Evolutionary conservation across 2,329 filamentous ascomycete genomes (phyloP), one percentile per base, ranked within the genome.

Genomic region (Drechslerella dactyloides): DNA sequence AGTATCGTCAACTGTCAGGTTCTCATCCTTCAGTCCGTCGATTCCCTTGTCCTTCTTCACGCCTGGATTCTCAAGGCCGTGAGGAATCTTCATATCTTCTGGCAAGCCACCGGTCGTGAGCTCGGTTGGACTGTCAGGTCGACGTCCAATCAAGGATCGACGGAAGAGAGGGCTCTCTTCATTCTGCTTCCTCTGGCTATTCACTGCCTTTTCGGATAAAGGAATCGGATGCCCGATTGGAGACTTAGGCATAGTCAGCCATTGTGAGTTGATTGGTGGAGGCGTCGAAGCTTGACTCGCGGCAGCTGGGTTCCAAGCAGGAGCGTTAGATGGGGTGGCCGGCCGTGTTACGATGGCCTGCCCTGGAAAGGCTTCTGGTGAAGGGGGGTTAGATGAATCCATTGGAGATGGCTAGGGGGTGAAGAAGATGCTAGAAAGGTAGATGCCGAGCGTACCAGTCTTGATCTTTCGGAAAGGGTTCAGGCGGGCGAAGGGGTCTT

Each of bases 41-140:
- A 21, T 6, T 15, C 68, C 60, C 21, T 72, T 72, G 21, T 64
- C 37, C 27, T 61, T 72, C 51, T 50, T 60, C 5, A 55, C 35
- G 15, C 17, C 33, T 7, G 68, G 68, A 27, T 72, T 72, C 55
- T 61, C 60, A 17, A 72, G 42, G n/a, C 68, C 68, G 21, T 72
- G 68, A 24, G 68, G 68, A 52, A 72, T 72, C 21, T 44, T 51
- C 60, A 65, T 61, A n/a, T 30, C 55, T 8, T 35, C 30, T 10
- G 66, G 55, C 1, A 57, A n/a, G 1, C 60, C 68, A 5, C 50
- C 42, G 2, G n/a, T 19, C 4, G n/a, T 17, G 35, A 30, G 33
- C 11, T 57, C 54, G 21, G 27, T 6, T 10, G 66, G 66, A n/a
- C 66, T 70, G 17, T 64, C 55, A 0, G 66, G 66, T 30, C 48